phyloP scores from a whole-genome alignment of 1,139 yeast species.

The Protomyces arabidopsidicola region DNA sequence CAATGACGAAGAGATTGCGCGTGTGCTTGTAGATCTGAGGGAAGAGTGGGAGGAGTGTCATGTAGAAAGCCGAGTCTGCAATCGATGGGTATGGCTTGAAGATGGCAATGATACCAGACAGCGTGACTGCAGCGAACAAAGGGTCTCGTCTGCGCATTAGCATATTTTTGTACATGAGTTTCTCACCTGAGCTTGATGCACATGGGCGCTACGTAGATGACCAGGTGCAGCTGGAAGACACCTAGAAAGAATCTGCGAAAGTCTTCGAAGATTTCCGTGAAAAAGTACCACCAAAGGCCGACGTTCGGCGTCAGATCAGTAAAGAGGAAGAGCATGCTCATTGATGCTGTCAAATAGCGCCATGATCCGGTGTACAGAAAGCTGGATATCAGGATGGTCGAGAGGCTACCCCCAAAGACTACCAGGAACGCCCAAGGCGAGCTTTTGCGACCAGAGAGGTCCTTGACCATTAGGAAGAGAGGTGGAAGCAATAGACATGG shows the following conservation, averaged over 20 bases:
- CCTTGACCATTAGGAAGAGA: constrained; percentile 40
- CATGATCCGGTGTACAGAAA: constrained; percentile 15
- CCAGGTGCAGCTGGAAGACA: constrained; percentile 73
- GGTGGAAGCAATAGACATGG: constrained; percentile 59
- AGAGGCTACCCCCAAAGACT: constrained; percentile 3
- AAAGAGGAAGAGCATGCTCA: constrained; percentile 45
- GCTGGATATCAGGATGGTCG: constrained; percentile 4
- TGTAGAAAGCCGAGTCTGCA: constrained; percentile 72
- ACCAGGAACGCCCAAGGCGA: neutral
- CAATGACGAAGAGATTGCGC: constrained; percentile 46
- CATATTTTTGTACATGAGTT: constrained; percentile 37
- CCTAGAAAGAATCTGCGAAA: constrained; percentile 79
- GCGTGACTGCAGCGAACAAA: constrained; percentile 59
- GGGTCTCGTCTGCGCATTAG: constrained; percentile 41
- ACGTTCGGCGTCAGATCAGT: constrained; percentile 73
- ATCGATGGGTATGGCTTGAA: constrained; percentile 83
- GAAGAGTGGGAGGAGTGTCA: constrained; percentile 58
- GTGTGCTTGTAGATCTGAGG: constrained; percentile 41
- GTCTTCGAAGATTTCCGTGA: constrained; percentile 88
- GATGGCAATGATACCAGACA: constrained; percentile 62
- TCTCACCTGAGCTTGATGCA: constrained; percentile 62
- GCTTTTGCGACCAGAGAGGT: neutral
- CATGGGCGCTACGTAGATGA: constrained; percentile 66
- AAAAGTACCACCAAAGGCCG: constrained; percentile 98
- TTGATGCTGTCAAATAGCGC: constrained; percentile 5